Conservation (phyloP, 495 filamentous ascomycete species). For the Aspergillus ellipticus region DNA sequence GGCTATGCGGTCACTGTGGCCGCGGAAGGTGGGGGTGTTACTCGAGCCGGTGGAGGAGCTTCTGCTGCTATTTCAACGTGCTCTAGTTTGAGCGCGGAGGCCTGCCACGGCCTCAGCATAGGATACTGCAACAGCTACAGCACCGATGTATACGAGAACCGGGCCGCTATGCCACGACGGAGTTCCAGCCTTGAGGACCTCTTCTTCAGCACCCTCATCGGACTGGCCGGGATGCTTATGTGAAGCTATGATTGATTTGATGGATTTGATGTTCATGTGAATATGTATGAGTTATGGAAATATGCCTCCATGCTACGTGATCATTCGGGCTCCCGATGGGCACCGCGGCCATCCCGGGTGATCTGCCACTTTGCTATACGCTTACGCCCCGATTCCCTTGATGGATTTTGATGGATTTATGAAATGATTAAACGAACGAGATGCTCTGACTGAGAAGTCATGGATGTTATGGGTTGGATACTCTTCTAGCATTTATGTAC, state of each 20-base stretch:
- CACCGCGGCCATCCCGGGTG: not conserved
- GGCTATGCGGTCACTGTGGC: conserved; percentile 44
- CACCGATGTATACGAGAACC: conserved; percentile 29
- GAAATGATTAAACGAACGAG: not conserved
- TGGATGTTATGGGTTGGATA: not conserved
- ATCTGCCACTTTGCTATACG: not conserved
- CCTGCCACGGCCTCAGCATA: conserved; percentile 57
- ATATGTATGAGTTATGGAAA: conserved; percentile 9
- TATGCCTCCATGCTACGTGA: not conserved
- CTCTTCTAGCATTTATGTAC: not conserved
- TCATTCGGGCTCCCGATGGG: not conserved
- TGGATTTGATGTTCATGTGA: conserved; percentile 1
- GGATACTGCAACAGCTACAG: conserved; percentile 49
- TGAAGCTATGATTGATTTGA: conserved; percentile 16
- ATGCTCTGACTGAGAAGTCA: too few species aligned
- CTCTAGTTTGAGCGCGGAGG: conserved; percentile 56
- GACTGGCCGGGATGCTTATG: conserved; percentile 43
- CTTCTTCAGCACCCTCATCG: conserved; percentile 39
- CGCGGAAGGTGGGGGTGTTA: conserved; percentile 47
- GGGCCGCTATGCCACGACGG: conserved; percentile 21
- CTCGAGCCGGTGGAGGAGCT: conserved; percentile 59
- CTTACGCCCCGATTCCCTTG: not conserved
- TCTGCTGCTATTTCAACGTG: conserved; percentile 60
- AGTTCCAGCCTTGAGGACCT: conserved; percentile 38
- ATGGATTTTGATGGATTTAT: not conserved